These are phyloP conservation scores for Coleophoma eucalyptorum DNA, from an alignment of 2,329 filamentous ascomycete species.

Conservation along the genomic window DNA sequence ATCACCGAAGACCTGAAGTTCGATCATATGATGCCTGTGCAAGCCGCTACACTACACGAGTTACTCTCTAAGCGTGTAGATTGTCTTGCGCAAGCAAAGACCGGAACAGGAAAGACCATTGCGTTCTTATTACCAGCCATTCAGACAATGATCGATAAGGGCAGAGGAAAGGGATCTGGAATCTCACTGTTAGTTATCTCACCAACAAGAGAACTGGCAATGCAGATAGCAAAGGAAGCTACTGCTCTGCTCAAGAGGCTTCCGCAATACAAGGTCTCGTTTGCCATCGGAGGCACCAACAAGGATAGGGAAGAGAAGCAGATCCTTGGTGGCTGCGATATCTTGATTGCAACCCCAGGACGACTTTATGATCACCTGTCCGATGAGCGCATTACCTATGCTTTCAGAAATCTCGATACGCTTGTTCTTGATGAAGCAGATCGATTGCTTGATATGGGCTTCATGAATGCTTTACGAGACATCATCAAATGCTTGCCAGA, in stretches of 20 bases:
- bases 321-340: slow-evolving; percentile 77
- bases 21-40: slow-evolving; percentile 87
- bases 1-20: slow-evolving; percentile 73
- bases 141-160: slow-evolving; percentile 57
- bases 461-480: slow-evolving; percentile 59
- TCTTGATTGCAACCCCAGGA: slow-evolving; percentile 88
- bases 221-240: slow-evolving; percentile 80
- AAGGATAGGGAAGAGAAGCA: slow-evolving; percentile 65
- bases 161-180: slow-evolving; percentile 38
- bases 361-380: slow-evolving; percentile 73
- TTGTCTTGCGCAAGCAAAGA: slow-evolving; percentile 90
- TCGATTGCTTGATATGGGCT: slow-evolving; percentile 95
- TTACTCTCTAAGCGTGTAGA: slow-evolving; percentile 63
- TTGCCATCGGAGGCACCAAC: slow-evolving; percentile 88
- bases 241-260: slow-evolving; percentile 28
- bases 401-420: slow-evolving; percentile 67
- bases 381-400: slow-evolving; percentile 40
- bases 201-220: slow-evolving; percentile 76
- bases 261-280: slow-evolving; percentile 48
- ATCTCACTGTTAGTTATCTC: slow-evolving; percentile 71
- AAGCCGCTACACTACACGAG: slow-evolving; percentile 76
- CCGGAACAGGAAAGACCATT: slow-evolving; percentile 93
- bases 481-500: slow-evolving; percentile 63
- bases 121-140: slow-evolving; percentile 86
- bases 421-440: slow-evolving; percentile 96